These are phyloP conservation scores for Babjeviella inositovora DNA, from an alignment of 805 yeast genomes.

Conservation along the genomic window DNA sequence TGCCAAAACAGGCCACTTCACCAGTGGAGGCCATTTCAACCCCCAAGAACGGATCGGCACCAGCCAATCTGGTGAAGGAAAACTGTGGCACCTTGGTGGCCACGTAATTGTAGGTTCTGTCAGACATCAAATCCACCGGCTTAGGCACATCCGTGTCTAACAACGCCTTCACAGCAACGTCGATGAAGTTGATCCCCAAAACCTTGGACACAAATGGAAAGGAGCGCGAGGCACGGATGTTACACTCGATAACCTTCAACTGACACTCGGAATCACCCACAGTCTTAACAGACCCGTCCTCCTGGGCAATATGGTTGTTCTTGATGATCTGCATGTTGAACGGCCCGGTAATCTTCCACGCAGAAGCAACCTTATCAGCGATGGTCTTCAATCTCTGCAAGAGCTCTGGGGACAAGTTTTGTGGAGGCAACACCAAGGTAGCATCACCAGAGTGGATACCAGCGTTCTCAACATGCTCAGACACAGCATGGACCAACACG, in stretches of 20 bases:
- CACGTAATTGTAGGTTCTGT: conserved; percentile 57
- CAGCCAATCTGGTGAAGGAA: conserved; percentile 95
- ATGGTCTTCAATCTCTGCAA: conserved; percentile 69
- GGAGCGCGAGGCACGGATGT: conserved; percentile 95
- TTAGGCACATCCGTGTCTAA: conserved; percentile 58
- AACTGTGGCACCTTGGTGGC: conserved; percentile 98
- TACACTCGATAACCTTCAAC: conserved; percentile 95
- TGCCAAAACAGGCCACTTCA: conserved; percentile 95
- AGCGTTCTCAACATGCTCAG: conserved; percentile 97
- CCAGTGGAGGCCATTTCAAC: conserved; percentile 99
- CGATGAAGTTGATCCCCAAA: conserved; percentile 86
- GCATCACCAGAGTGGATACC: conserved; percentile 99
- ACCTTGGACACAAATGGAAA: conserved; percentile 99
- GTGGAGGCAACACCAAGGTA: conserved; percentile 88
- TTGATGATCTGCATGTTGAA: conserved; percentile 96
- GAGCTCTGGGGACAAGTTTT: conserved; percentile 45
- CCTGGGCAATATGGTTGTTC: conserved; percentile 44
- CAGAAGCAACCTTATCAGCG: conserved; percentile 85
- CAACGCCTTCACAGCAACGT: conserved; percentile 83
- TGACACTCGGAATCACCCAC: conserved; percentile 26
- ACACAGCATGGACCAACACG: conserved; percentile 85
- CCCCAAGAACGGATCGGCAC: conserved; percentile 98
- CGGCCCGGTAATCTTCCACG: conserved; percentile 95
- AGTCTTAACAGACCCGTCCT: conserved; percentile 9
- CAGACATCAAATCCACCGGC: conserved; percentile 81